Evolutionary conservation across 2,329 filamentous ascomycete species (phyloP).

Genomic region (Thelonectria olida): DNA sequence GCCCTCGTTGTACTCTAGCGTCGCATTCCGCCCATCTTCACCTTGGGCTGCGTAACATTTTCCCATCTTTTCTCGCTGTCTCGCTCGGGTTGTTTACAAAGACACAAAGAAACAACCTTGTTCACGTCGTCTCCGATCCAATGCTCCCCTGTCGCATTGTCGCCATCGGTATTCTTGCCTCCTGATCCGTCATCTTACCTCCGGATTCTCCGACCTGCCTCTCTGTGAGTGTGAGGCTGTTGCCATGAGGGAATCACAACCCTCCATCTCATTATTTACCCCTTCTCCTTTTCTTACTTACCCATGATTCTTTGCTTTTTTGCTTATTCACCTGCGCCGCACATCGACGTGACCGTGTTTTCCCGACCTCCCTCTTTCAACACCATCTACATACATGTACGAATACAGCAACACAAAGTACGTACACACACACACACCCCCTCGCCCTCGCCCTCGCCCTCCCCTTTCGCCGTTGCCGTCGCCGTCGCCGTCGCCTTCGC

Average conservation of each 20-base stretch:
- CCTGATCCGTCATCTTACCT: background rate
- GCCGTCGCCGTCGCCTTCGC: too few relatives aligned
- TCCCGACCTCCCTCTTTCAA: conserved; percentile 11
- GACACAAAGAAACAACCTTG: background rate
- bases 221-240: background rate
- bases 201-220: background rate
- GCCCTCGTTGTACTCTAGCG: background rate
- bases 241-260: background rate
- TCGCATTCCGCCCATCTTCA: conserved; percentile 1
- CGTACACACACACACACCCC: too few relatives aligned
- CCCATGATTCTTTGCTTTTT: conserved; percentile 20
- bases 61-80: background rate
- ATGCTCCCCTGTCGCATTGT: background rate
- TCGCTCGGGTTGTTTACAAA: too few relatives aligned
- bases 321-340: conserved; percentile 4
- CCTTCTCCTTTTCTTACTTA: background rate
- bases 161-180: background rate
- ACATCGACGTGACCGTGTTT: conserved; percentile 18
- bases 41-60: conserved; percentile 6
- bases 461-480: too few relatives aligned
- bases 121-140: background rate
- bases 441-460: too few relatives aligned
- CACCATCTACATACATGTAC: too few relatives aligned
- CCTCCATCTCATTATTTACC: too few relatives aligned
- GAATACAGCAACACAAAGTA: too few relatives aligned